Base-by-base conservation (phyloP, 2,329 filamentous ascomycete species). In the Epichloe brachyelytri region DNA sequence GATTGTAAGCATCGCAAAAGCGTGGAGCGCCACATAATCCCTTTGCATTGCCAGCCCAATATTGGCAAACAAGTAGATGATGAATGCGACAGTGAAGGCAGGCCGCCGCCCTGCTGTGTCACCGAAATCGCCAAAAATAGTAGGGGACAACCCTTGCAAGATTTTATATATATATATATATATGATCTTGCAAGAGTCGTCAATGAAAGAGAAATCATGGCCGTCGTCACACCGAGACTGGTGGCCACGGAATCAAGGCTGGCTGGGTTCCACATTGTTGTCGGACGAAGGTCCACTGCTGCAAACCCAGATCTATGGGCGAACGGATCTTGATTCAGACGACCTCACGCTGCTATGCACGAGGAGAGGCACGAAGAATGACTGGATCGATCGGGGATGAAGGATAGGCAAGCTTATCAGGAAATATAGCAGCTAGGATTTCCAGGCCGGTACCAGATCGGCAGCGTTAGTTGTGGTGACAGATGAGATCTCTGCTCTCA, bases 1-100 rank as follows among this genome's bases (percentile, higher is more conserved):
- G 78, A 80, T 59, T 86, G 82, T 3, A 84, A 52, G 66, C 78
- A 79, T 0, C 82, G 74, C 8, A 86, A 65, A 2, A 83, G 68
- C 34, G 85, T 60, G 22, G 19, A 86, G 65, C 0, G 80, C 76
- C 1, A 73, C 69, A 52, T 78, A 82, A 59, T 75, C 70, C 33
- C 74, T 68, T 57, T 82, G 78, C 10, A 83, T 60, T 15, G 76
- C 79, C 2, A 83, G 66, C 0, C 77, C 80, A 15, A 83, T 68
- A 55, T 82, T 82, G 59, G 79, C 79, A 39, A 67, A 65, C 1
- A 81, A 60, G 57, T 80, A 83, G 20, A 83, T 74, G 45, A 65
- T 54, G 51, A 83, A 78, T 22, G 74, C 72, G 30, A 82, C 61
- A 22, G 82, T 70, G 54, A 80, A 82, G 3, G 79, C 79, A 0